Percentiles rank a stretch among this genome's conserved stretches.
phyloP scores from a whole-genome alignment of 2,329 filamentous ascomycete species.

The Hymenoscyphus linearis region DNA sequence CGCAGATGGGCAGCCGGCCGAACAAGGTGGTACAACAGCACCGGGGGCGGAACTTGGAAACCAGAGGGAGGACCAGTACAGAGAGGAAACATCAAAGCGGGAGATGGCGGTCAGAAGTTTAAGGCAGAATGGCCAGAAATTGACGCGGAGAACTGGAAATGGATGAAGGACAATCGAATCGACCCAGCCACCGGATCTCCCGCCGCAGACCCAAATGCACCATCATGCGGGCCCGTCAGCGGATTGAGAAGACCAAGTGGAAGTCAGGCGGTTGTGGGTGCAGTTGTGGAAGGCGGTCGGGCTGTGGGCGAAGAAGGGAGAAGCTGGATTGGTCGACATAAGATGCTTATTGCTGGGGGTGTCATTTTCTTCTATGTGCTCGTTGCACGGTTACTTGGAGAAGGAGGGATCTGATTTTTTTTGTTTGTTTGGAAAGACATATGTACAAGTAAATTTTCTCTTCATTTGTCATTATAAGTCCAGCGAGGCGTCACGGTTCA shows the following conservation, averaged over 20 bases:
- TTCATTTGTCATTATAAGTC: background rate
- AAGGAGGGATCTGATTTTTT: slow-evolving; percentile 15
- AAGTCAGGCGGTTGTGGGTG: slow-evolving; percentile 48
- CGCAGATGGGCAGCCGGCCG: slow-evolving; percentile 70
- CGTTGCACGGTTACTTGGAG: slow-evolving; percentile 62
- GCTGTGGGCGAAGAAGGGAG: slow-evolving; percentile 71
- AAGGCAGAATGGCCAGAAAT: slow-evolving; percentile 82
- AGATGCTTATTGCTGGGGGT: slow-evolving; percentile 64
- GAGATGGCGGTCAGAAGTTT: slow-evolving; percentile 90
- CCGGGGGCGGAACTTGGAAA: slow-evolving; percentile 56
- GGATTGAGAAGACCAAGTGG: slow-evolving; percentile 57
- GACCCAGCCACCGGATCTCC: slow-evolving; percentile 70
- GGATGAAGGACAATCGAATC: slow-evolving; percentile 80
- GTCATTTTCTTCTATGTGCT: slow-evolving; percentile 78
- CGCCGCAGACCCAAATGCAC: slow-evolving; percentile 43
- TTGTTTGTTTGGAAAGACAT: background rate
- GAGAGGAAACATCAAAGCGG: slow-evolving; percentile 80
- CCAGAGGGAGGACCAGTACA: slow-evolving; percentile 35
- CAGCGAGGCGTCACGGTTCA: background rate
- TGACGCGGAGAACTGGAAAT: slow-evolving; percentile 84
- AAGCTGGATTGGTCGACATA: slow-evolving; percentile 77
- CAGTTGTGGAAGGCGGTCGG: slow-evolving; percentile 74
- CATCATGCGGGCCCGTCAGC: slow-evolving; percentile 51
- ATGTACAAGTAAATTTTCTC: background rate
- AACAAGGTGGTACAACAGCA: slow-evolving; percentile 94